phyloP scores from a whole-genome alignment of 106 monocot genomes.

The Amphibolis antarctica region DNA sequence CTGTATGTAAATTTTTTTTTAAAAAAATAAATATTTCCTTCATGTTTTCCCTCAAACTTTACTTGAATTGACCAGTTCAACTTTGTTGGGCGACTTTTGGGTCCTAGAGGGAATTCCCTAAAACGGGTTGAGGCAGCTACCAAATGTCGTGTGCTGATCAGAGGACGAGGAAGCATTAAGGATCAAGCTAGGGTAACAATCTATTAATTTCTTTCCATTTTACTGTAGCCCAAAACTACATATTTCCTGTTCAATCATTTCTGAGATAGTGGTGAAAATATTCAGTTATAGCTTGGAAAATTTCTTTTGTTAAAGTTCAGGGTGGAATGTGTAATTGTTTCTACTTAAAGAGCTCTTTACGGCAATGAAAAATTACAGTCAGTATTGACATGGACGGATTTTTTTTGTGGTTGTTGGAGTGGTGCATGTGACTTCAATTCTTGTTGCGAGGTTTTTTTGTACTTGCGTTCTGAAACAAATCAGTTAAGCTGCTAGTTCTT shows the following conservation, averaged over 20 bases:
- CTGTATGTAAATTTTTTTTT: slow-evolving; percentile 34
- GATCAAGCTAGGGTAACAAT: slow-evolving; percentile 58
- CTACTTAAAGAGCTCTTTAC: too few relatives aligned
- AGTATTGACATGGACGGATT: too few relatives aligned
- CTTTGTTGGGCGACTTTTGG: slow-evolving; percentile 86
- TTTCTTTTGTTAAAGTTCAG: too few relatives aligned
- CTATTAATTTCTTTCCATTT: neutral
- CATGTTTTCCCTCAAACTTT: neutral
- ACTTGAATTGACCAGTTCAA: slow-evolving; percentile 44
- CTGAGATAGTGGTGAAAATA: neutral
- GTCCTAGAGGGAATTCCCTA: slow-evolving; percentile 84
- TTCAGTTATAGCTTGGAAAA: too few relatives aligned
- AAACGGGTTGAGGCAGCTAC: slow-evolving; percentile 83
- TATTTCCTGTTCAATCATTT: neutral
- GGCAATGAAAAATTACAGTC: too few relatives aligned
- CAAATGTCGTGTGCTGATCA: slow-evolving; percentile 76
- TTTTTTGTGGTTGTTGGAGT: too few relatives aligned
- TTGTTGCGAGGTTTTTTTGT: too few relatives aligned
- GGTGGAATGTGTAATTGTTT: too few relatives aligned
- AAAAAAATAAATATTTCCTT: neutral
- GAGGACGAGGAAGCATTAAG: slow-evolving; percentile 89
- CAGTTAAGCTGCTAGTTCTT: too few relatives aligned
- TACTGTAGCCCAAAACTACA: neutral
- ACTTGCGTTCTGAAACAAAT: too few relatives aligned
- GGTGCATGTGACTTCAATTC: too few relatives aligned